phyloP scores from a whole-genome alignment of 2,329 filamentous ascomycete species.

The Parastagonospora avenae region DNA sequence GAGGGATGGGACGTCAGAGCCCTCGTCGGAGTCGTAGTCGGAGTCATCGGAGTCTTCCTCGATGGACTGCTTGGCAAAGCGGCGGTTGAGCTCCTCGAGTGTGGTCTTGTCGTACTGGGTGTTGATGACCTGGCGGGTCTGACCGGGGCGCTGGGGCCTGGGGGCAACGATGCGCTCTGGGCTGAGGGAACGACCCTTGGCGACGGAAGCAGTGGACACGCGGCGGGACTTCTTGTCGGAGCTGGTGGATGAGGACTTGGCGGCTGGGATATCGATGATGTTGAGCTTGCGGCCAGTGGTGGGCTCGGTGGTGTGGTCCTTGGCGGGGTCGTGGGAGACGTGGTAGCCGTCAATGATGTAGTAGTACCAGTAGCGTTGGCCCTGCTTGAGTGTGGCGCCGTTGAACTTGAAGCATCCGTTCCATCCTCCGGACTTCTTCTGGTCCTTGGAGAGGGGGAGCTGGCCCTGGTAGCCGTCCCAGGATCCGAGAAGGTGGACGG shows the following conservation, averaged over 20 bases:
- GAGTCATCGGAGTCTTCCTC: slow-evolving; percentile 51
- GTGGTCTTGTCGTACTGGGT: slow-evolving; percentile 76
- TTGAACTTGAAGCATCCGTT: slow-evolving; percentile 97
- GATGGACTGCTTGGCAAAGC: slow-evolving; percentile 73
- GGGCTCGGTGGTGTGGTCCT: slow-evolving; percentile 87
- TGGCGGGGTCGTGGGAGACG: slow-evolving; percentile 92
- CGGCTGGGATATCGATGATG: slow-evolving; percentile 85
- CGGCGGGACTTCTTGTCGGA: slow-evolving; percentile 54
- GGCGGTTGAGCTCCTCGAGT: slow-evolving; percentile 78
- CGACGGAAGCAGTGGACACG: slow-evolving; percentile 67
- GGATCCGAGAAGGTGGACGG: slow-evolving; percentile 94
- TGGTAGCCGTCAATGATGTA: slow-evolving; percentile 99
- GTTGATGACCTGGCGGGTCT: slow-evolving; percentile 85
- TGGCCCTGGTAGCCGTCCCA: slow-evolving; percentile 98
- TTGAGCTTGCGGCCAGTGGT: slow-evolving; percentile 97
- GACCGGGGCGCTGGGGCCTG: slow-evolving; percentile 85
- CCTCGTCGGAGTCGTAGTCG: slow-evolving; percentile 69
- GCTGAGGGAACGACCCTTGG: slow-evolving; percentile 87
- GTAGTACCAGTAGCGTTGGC: slow-evolving; percentile 99
- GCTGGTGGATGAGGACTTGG: slow-evolving; percentile 48
- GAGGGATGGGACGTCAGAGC: slow-evolving; percentile 72
- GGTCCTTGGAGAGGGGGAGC: slow-evolving; percentile 90
- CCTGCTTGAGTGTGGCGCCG: slow-evolving; percentile 80
- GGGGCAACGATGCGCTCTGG: slow-evolving; percentile 89
- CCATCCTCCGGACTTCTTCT: slow-evolving; percentile 89